Base-by-base conservation (phyloP, 352 stramenopile species). In the Globisporangium radiosum region DNA sequence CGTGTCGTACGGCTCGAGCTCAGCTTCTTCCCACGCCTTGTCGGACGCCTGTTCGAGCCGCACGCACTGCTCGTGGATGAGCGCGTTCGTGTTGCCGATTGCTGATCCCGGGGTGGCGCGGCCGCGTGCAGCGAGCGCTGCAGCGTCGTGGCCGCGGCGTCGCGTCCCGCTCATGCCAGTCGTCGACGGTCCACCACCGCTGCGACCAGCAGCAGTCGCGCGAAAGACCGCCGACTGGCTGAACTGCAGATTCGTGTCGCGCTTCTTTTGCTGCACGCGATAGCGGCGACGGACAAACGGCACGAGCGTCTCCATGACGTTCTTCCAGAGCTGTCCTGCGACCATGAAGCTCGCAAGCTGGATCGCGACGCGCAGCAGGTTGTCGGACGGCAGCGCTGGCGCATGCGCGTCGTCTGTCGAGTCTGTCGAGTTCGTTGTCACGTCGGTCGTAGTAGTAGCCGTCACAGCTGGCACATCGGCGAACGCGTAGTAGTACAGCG, bases 401-500 rank as follows among this genome's bases (percentile, higher is more conserved):
- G 25, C 25, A 33, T 33, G 25, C 25, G 25, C 2, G 15, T 48
- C 43, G 43, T 48, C 43, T 36, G 45, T 3, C 15, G 5, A 17
- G 9, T 50, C 50, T 1, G 19, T 4, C 1, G 49, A 15, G 0
- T 15, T 5, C 25, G 10, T 14, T 19, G 50, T 15, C 52, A 15
- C 5, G 37, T 5, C 14, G 4, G 43, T 33, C 45, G 45, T 33
- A 2, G 45, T n/a, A n/a, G 15, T 17, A 17, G 45, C 6, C 15
- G 45, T 6, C 13, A 36, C 45, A 6, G 45, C n/a, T 17, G 45
- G 7, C 14, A 50, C n/a, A 37, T 59, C 47, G 33, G 88, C 71
- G 52, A 97, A 98, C 2, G 91, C 90, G 73, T 98, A 98, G 75
- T 98, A 99, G 68, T 98, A 98, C 14, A 98, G 76, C 51, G 90